Evolutionary conservation across 2,329 filamentous ascomycete species (phyloP), one percentile per base, ranked within the genome.

Genomic region (Leptographium procerum): DNA sequence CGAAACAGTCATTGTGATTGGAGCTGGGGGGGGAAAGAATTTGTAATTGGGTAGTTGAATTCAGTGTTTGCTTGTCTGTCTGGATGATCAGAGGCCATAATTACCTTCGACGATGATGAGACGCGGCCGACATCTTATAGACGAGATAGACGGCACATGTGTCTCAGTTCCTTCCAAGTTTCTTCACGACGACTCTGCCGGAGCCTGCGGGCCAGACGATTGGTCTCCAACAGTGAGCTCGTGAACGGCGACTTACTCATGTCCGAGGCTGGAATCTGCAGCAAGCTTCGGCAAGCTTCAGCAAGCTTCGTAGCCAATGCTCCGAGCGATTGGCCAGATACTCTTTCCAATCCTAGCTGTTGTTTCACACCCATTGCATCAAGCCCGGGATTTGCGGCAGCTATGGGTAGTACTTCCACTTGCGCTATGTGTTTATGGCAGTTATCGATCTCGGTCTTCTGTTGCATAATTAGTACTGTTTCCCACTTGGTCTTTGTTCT

Each of bases 1-100:
- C 70, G 72, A 33, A 62, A 64, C 8, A 71, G 75, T 5, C 68
- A 79, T 40, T 13, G 10, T 51, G 48, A 48, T 24, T 9, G 8
- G 13, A 8, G n/a, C 19, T 9, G 6, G 11, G 22, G 13, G 36
- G 36, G 19, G 19, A 36, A 36, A 13, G 11, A 13, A 13, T 13
- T 16, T 40, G 11, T 47, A n/a, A 26, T 24, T 26, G n/a, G n/a
- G 45, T 28, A 2, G 5, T 24, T 9, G 40, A 45, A 13, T 26
- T 24, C 14, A 4, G 22, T 48, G 45, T 48, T 9, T n/a, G 16
- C 40, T 33, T 10, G 36, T 40, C 11, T 40, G 36, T 14, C 16
- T 43, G 7, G n/a, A n/a, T n/a, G n/a, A n/a, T n/a, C n/a, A n/a
- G n/a, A n/a, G n/a, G n/a, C n/a, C n/a, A n/a, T n/a, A n/a, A n/a